Evolutionary conservation across 2,329 filamentous ascomycete species (phyloP), one percentile per base, ranked within the genome.

Genomic region (Achaetomium macrosporum): DNA sequence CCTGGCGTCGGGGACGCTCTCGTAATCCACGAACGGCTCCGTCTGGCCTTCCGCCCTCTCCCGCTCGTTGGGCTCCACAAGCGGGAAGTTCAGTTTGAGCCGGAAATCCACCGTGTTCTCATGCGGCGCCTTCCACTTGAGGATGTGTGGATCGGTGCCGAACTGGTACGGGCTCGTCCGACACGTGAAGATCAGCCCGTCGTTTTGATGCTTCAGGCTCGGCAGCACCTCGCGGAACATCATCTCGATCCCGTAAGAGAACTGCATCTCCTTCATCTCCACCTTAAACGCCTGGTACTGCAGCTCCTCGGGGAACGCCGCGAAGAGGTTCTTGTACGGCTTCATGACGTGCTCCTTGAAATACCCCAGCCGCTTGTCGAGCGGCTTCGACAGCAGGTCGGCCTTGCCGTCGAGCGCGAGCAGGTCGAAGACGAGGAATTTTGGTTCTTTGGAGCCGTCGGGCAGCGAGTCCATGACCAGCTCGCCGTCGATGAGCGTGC

Each of bases 101-200:
- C 87, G 81, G 68, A 96, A 96, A 68, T 99, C 93, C 61, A 99
- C 83, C 0, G 90, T 95, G 73, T 99, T 99, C 69, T 99, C 93
- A 59, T 88, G 78, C 4, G 90, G 89, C 0, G 92, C 90, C 71
- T 99, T 99, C 93, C 93, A 99, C 70, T 99, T 99, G 37, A 99
- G 76, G 58, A 96, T 99, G 68, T 96, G 86, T 46, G 82, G 82
- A 69, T 99, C 93, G 12, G 93, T 99, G 60, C 93, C 93, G 60
- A 87, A 85, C 62, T 85, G 85, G 73, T 99, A 99, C 10, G 85
- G 79, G 16, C 88, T 90, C 62, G 83, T 86, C 58, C 88, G 84
- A 72, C 92, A 96, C n/a, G 93, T 97, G 71, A 97, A 99, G 65
- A 99, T 96, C 43, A 99, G 79, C 6, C 93, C 93, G 68, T 99